Base-by-base conservation (phyloP, 306 rosid species). In the Vicia faba region DNA sequence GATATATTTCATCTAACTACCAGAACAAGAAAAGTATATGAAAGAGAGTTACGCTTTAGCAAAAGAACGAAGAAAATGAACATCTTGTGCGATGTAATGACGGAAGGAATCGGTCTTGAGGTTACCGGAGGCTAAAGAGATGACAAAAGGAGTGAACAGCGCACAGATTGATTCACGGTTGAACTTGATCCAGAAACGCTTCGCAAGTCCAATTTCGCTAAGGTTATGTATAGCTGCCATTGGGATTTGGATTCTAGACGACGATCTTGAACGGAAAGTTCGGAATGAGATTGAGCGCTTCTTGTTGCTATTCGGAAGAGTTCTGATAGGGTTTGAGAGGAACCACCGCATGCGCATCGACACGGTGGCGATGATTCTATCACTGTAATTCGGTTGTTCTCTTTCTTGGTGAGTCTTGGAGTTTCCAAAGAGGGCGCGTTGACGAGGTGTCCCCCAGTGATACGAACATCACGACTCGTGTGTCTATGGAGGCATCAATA, bases 41-140 rank as follows among this genome's bases (percentile, higher is more conserved):
- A 8, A 36, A 3, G 15, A 11, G 28, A 84, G 95, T 82, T 41
- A 95, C 97, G 99, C 97, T 49, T 72, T 78, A 61, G 78, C 87
- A 44, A 95, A 90, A 50, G 99, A 90, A 63, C 86, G 81, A 57
- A 95, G 97, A 40, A 95, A 95, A 83, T 88, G 90, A 65, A 81
- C 73, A 55, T 95, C 99, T 66, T 95, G 99, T 3, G 91, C 84
- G 76, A 91, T 73, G 70, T 85, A 91, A 40, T 74, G 85, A 43
- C 86, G 96, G 74, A 95, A 95, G 70, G 97, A 76, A 53, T 95
- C 86, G 44, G 81, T 77, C 76, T 75, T 68, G 75, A 95, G 84
- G 76, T 78, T 80, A 4, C 97, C 97, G 11, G 92, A 68, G 48
- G 95, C 97, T 69, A 95, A 82, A 55, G 73, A 77, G 72, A 90